These are phyloP conservation scores for Syzygium jambos DNA, from an alignment of 345 rosid species.

Conservation along the genomic window DNA sequence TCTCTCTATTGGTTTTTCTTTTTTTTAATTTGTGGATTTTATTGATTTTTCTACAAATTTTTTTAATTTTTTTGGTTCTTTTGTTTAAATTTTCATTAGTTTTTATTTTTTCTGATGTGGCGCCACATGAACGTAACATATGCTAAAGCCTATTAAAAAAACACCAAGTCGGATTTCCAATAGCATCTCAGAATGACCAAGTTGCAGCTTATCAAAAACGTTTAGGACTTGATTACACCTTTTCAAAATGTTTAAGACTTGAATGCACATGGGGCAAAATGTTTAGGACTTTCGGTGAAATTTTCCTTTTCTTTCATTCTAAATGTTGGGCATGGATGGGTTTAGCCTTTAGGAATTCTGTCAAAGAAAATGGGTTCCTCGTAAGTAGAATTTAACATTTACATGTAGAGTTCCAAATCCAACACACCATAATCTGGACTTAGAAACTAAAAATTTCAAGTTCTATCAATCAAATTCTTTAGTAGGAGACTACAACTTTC, in stretches of 20 bases:
- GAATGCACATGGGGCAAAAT: background rate
- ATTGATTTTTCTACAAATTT: background rate
- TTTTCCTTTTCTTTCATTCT: background rate
- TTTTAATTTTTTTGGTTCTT: background rate
- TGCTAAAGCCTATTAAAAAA: background rate
- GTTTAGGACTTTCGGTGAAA: background rate
- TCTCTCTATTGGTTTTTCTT: background rate
- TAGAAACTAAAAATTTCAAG: background rate
- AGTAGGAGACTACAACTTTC: background rate
- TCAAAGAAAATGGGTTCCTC: background rate
- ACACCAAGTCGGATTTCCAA: background rate
- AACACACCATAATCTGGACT: background rate
- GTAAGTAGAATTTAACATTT: background rate
- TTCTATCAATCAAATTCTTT: background rate
- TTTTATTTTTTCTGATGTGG: background rate
- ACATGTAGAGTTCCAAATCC: background rate
- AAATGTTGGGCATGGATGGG: background rate
- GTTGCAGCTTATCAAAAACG: background rate
- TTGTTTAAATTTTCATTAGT: background rate
- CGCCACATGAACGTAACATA: background rate
- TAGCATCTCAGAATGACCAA: background rate
- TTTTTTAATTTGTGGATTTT: background rate
- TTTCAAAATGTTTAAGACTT: background rate
- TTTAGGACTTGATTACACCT: background rate
- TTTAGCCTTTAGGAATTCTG: background rate